phyloP scores from a whole-genome alignment of 768 basidiomycete genomes.

The Kondoa subrosea region DNA sequence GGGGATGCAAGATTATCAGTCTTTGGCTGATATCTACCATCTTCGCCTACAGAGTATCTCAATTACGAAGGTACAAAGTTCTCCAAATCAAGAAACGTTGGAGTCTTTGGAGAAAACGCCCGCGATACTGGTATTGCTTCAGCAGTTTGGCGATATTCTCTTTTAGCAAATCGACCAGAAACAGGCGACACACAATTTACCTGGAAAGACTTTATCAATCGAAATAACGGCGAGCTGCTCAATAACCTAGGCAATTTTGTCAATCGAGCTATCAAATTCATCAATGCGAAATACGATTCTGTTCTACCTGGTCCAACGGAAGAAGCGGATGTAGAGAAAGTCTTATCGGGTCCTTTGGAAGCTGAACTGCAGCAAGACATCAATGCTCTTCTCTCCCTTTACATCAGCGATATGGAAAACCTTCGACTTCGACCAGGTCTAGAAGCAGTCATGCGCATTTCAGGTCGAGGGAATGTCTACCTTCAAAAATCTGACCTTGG shows the following conservation, averaged over 20 bases:
- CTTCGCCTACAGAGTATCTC: constrained; percentile 53
- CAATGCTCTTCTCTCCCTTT: constrained; percentile 60
- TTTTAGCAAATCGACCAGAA: constrained; percentile 81
- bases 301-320: constrained; percentile 68
- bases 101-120: constrained; percentile 89
- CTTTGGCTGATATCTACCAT: neutral
- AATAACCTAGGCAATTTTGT: constrained; percentile 99
- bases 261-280: constrained; percentile 83
- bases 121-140: constrained; percentile 82
- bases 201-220: constrained; percentile 81
- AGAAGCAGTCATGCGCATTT: constrained; percentile 74
- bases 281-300: constrained; percentile 63
- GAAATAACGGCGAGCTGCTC: constrained; percentile 80
- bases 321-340: constrained; percentile 47
- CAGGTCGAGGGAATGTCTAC: constrained; percentile 75
- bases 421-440: constrained; percentile 79
- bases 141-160: constrained; percentile 93
- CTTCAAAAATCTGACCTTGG: constrained; percentile 82
- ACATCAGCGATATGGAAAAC: constrained; percentile 70
- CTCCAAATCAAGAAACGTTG: constrained; percentile 89
- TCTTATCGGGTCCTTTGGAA: constrained; percentile 43
- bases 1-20: neutral
- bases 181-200: constrained; percentile 90
- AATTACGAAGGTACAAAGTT: constrained; percentile 99
- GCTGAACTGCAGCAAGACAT: constrained; percentile 55